These are phyloP conservation scores for Aspergillus tamarii DNA, from an alignment of 2,329 filamentous ascomycete species.

Conservation along the genomic window DNA sequence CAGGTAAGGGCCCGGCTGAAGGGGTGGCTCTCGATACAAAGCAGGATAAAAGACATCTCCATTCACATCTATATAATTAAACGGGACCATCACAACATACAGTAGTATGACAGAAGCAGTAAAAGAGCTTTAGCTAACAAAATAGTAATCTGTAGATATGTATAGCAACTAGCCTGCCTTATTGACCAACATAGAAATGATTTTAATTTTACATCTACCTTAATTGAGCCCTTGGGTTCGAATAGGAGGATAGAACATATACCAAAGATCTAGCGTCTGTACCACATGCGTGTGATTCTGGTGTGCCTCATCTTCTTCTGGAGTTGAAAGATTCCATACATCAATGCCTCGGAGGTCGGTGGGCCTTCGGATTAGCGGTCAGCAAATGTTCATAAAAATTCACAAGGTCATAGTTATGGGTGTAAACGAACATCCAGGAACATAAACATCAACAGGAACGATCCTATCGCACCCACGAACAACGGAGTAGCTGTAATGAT, in stretches of 20 bases:
- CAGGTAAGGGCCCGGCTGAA: background rate
- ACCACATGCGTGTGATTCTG: conserved; percentile 61
- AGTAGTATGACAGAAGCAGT: background rate
- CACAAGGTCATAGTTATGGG: conserved; percentile 9
- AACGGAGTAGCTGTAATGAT: conserved; percentile 83
- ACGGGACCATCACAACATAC: background rate
- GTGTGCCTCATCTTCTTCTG: conserved; percentile 75
- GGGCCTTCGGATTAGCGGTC: conserved; percentile 39
- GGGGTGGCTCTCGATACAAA: background rate
- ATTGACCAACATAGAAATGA: background rate
- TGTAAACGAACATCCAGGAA: conserved; percentile 73
- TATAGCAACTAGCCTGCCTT: background rate
- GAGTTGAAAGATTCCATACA: conserved; percentile 74
- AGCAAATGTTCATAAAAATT: conserved; percentile 13
- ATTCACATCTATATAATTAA: background rate
- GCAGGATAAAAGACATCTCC: background rate
- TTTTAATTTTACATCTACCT: conserved; percentile 3
- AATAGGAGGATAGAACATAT: background rate
- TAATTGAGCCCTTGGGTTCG: background rate
- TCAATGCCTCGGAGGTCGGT: conserved; percentile 58
- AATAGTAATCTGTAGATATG: background rate
- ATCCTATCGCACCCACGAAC: conserved; percentile 77
- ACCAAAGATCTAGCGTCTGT: conserved; percentile 48
- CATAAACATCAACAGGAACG: conserved; percentile 82
- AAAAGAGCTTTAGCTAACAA: background rate